Conservation (phyloP, 2,329 filamentous ascomycete species). For the Neoascochyta sp. region DNA sequence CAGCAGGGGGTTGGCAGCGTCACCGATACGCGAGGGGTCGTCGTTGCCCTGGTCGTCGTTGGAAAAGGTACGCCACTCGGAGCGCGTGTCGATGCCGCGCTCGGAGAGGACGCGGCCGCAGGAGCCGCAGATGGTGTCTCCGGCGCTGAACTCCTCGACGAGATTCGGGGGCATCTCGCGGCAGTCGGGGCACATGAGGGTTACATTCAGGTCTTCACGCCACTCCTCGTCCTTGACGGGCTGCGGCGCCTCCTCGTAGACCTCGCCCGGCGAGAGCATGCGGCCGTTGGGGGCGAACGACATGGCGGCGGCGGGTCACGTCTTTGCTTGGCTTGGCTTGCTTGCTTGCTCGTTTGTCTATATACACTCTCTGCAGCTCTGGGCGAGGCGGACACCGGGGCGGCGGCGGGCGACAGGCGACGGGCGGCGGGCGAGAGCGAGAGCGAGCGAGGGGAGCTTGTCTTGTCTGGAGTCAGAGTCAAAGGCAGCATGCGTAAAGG, state of each 20-base stretch:
- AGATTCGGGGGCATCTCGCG: slow-evolving; percentile 87
- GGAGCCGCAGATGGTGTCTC: slow-evolving; percentile 87
- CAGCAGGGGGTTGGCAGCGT: slow-evolving; percentile 82
- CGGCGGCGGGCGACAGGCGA: slow-evolving; percentile 18
- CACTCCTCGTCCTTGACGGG: slow-evolving; percentile 48
- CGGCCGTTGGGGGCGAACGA: slow-evolving; percentile 34
- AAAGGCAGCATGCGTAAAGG: slow-evolving; percentile 1
- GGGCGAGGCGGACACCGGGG: slow-evolving; percentile 14
- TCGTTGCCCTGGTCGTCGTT: slow-evolving; percentile 97
- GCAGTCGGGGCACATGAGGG: slow-evolving; percentile 83
- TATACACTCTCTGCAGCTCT: slow-evolving; percentile 10
- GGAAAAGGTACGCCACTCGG: slow-evolving; percentile 97
- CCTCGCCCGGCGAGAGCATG: slow-evolving; percentile 45
- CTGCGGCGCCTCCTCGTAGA: slow-evolving; percentile 39
- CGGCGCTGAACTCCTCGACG: slow-evolving; percentile 85
- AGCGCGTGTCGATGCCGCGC: slow-evolving; percentile 90
- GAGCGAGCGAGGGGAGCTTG: too few relatives aligned
- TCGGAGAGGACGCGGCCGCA: slow-evolving; percentile 89
- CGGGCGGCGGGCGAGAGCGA: too few relatives aligned
- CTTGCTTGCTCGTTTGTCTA: too few relatives aligned
- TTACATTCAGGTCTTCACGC: slow-evolving; percentile 81
- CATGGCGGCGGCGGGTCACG: slow-evolving; percentile 20
- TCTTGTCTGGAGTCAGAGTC: slow-evolving; percentile 4
- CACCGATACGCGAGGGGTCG: slow-evolving; percentile 96
- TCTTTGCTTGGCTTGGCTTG: too few relatives aligned